Conservation (phyloP, 306 rosid species). For the Cotoneaster glaucophyllus region DNA sequence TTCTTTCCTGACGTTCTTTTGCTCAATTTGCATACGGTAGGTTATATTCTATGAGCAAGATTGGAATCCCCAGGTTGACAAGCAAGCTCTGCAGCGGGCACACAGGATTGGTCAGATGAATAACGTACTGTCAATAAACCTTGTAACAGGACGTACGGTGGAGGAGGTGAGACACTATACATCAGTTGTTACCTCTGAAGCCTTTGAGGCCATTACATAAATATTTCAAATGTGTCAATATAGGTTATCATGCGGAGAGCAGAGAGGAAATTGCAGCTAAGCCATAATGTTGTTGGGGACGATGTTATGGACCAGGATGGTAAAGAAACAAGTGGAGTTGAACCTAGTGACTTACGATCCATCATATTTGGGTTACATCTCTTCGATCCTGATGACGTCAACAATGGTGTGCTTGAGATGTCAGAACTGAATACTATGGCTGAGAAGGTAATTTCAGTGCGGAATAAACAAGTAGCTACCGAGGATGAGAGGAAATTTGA, state of each 20-base stretch:
- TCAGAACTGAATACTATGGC: slow-evolving; percentile 60
- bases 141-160: slow-evolving; percentile 61
- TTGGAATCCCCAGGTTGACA: slow-evolving; percentile 98
- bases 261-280: slow-evolving; percentile 74
- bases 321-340: slow-evolving; percentile 41
- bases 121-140: slow-evolving; percentile 65
- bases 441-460: slow-evolving; percentile 62
- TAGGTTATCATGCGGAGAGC: slow-evolving; percentile 93
- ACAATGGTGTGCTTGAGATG: slow-evolving; percentile 33
- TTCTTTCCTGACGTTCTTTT: neutral
- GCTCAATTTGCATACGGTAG: slow-evolving; percentile 26
- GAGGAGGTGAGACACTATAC: slow-evolving; percentile 65
- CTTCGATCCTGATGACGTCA: slow-evolving; percentile 52
- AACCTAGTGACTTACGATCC: slow-evolving; percentile 65
- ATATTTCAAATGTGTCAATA: slow-evolving; percentile 21
- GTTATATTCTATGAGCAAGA: slow-evolving; percentile 96
- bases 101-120: slow-evolving; percentile 92
- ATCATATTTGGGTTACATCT: slow-evolving; percentile 66
- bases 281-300: slow-evolving; percentile 73
- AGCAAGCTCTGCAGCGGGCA: slow-evolving; percentile 90
- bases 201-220: slow-evolving; percentile 1
- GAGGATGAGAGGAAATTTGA: slow-evolving; percentile 65
- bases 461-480: slow-evolving; percentile 26
- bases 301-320: slow-evolving; percentile 37
- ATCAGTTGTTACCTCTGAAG: slow-evolving; percentile 3